Evolutionary conservation across 805 yeast species (phyloP), one percentile per base, ranked within the genome.

Genomic region (Lipomyces oligophaga): DNA sequence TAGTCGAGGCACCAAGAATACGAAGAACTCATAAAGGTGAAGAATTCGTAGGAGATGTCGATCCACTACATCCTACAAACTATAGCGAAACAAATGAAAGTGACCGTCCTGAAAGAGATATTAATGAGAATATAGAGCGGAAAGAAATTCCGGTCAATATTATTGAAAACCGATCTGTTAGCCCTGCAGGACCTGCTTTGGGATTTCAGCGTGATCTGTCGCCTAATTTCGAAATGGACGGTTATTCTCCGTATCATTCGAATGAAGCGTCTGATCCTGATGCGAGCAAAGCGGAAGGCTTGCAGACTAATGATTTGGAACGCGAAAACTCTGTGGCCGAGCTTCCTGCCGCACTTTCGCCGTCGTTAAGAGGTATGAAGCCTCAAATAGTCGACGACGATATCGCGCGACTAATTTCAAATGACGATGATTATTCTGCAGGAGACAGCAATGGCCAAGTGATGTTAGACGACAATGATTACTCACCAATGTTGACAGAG

Each of bases 1-100:
- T 66, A 20, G 78, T 76, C 30, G 75, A 71, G 32, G 78, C 72
- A 26, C 87, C 87, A 15, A 74, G 80, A 36, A 78, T 85, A 55
- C 73, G 86, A 56, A 74, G 87, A 58, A 85, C 96, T 2, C 95
- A 87, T 63, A 85, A 83, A 63, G 96, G 96, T 21, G 95, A 88
- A 52, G 89, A 84, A 60, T 63, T 84, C n/a, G 73, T 85, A 4
- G 94, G 83, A 45, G 69, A 65, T 34, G 77, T 72, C 20, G 76
- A 72, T 32, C 63, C 61, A 38, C 63, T 47, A 22, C 42, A 44
- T 27, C 48, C 48, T 18, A 38, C 33, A 3, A 18, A 28, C 4
- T n/a, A n/a, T n/a, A n/a, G n/a, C n/a, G n/a, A n/a, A n/a, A n/a
- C 38, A 16, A 18, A 11, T 18, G 21, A 34, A 6, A 25, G 13